These are phyloP conservation scores for Aspergillus japonicus DNA, from an alignment of 2,329 filamentous ascomycete genomes.

Conservation along the genomic window DNA sequence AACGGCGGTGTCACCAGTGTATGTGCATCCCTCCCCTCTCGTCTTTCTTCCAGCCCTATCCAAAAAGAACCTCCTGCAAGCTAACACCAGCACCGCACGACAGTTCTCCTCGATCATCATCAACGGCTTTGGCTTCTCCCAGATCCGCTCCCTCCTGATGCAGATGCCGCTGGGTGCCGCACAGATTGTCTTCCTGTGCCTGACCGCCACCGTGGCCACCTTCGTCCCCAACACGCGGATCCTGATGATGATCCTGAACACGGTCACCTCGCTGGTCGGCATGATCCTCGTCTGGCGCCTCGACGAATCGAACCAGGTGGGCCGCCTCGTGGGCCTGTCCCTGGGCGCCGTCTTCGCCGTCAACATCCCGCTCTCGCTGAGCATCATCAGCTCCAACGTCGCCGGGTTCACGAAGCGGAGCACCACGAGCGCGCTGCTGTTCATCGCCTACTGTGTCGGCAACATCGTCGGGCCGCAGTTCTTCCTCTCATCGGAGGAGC, in stretches of 20 bases:
- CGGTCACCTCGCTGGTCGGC: constrained; percentile 29
- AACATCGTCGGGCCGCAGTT: constrained; percentile 38
- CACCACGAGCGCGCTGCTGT: constrained; percentile 46
- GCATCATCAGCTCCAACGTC: constrained; percentile 37
- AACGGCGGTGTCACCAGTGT: constrained; percentile 37
- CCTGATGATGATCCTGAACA: constrained; percentile 36
- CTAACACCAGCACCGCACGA: background rate
- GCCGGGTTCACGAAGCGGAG: constrained; percentile 39
- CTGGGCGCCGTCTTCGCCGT: constrained; percentile 34
- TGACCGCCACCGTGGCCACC: constrained; percentile 30
- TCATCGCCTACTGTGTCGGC: constrained; percentile 44
- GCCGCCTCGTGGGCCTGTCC: constrained; percentile 31
- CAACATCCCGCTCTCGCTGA: constrained; percentile 38
- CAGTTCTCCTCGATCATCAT: constrained; percentile 37
- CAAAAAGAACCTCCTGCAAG: background rate
- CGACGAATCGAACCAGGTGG: constrained; percentile 23
- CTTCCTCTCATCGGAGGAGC: constrained; percentile 33
- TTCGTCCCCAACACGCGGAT: constrained; percentile 29
- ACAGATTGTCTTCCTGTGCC: constrained; percentile 34
- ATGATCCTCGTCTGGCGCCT: constrained; percentile 36
- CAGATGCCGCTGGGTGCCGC: constrained; percentile 38
- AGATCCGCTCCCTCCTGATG: constrained; percentile 35
- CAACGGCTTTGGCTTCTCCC: constrained; percentile 41
- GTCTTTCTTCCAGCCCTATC: too few species aligned
- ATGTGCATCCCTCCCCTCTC: background rate